phyloP scores from a whole-genome alignment of 75 land plant species.

The Pinus taeda region DNA sequence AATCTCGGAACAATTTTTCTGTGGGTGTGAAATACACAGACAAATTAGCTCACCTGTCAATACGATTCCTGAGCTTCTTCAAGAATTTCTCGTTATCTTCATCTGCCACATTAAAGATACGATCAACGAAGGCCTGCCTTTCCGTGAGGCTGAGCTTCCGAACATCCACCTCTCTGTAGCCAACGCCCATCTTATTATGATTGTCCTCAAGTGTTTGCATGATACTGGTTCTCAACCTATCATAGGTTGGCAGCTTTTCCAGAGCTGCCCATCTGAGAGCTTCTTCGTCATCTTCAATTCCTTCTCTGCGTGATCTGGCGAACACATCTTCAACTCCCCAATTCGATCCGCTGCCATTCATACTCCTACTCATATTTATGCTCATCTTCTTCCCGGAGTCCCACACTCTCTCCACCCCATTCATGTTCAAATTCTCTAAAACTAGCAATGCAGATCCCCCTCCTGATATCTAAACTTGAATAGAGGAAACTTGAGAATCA shows the following conservation, averaged over 20 bases:
- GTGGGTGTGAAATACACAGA: neutral
- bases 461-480: no score
- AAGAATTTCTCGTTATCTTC: constrained; percentile 86
- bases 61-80: constrained; percentile 49
- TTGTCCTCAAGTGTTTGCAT: constrained; percentile 2
- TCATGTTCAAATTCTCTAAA: no score
- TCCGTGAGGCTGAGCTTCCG: constrained; percentile 48
- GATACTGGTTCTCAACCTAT: constrained; percentile 56
- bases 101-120: constrained; percentile 69
- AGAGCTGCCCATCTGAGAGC: constrained; percentile 81
- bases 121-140: constrained; percentile 62
- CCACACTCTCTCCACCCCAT: no score
- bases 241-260: constrained; percentile 74
- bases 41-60: constrained; percentile 53
- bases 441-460: no score
- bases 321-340: constrained; percentile 35
- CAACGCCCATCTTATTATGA: constrained; percentile 1
- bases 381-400: constrained; percentile 5
- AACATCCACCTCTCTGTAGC: constrained; percentile 63
- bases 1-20: no score
- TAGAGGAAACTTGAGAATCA: no score
- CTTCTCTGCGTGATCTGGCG: neutral
- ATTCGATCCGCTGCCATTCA: constrained; percentile 26
- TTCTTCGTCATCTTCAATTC: constrained; percentile 66
- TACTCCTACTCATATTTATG: constrained; percentile 20